Percentiles rank a stretch among this genome's conserved stretches.
Conservation (phyloP, 2,329 filamentous ascomycete species). For the Tolypocladium endophyticum region DNA sequence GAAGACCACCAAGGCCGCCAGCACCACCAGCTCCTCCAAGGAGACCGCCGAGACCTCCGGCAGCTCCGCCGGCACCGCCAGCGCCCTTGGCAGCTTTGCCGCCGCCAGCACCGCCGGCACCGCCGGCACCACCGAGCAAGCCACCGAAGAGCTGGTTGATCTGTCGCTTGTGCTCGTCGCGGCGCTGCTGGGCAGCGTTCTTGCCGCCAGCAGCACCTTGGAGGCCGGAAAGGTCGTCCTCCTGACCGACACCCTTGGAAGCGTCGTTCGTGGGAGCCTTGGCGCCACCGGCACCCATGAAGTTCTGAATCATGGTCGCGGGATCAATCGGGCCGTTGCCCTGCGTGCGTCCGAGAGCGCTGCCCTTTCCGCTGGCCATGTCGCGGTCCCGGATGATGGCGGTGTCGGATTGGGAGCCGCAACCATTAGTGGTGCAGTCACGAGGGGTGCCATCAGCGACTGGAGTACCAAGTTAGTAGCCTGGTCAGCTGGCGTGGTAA, state of each 20-base stretch:
- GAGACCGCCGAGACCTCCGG: constrained; percentile 5
- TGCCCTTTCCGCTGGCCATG: constrained; percentile 38
- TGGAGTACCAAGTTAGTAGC: constrained; percentile 8
- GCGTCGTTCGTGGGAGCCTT: constrained; percentile 26
- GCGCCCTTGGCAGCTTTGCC: neutral
- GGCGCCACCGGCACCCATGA: constrained; percentile 39
- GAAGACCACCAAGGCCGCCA: constrained; percentile 3
- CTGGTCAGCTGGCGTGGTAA: neutral
- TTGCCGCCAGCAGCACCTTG: constrained; percentile 5
- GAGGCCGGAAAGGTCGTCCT: constrained; percentile 28
- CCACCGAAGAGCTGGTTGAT: constrained; percentile 20
- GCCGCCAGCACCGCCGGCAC: neutral
- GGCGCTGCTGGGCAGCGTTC: no score
- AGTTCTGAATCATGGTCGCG: constrained; percentile 43
- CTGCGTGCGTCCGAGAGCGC: constrained; percentile 54
- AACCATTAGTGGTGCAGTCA: constrained; percentile 50
- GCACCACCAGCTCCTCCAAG: constrained; percentile 1
- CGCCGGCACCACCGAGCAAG: constrained; percentile 1
- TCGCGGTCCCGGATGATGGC: constrained; percentile 55
- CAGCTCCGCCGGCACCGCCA: constrained; percentile 3
- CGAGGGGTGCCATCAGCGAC: constrained; percentile 57
- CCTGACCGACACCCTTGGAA: constrained; percentile 24
- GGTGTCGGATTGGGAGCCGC: constrained; percentile 60
- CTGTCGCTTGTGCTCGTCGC: constrained; percentile 15
- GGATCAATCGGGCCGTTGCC: constrained; percentile 49